These are phyloP conservation scores for Eimeria mitis DNA, from an alignment of 169 alveolate genomes.

Conservation along the genomic window DNA sequence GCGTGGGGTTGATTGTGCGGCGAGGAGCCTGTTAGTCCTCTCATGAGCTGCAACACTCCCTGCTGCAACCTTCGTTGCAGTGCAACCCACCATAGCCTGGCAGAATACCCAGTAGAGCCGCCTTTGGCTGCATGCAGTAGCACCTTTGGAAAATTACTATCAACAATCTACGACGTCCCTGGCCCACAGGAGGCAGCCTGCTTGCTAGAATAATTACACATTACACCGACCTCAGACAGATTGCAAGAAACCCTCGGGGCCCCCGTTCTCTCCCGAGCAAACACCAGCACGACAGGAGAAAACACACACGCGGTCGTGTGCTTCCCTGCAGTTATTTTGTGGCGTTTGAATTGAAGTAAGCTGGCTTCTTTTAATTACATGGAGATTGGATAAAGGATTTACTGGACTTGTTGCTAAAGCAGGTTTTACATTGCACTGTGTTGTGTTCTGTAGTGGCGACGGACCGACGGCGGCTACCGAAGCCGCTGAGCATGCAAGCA, in stretches of 20 bases:
- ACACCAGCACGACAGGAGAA: no score
- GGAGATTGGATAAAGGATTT: not conserved
- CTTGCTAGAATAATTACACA: not conserved
- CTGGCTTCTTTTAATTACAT: not conserved
- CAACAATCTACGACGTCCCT: no score
- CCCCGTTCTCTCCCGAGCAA: not conserved
- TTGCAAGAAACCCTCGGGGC: no score
- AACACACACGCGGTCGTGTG: not conserved
- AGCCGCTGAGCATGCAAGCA: conserved; percentile 8
- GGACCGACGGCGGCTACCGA: conserved; percentile 10
- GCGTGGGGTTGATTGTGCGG: not conserved
- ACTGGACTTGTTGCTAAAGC: not conserved
- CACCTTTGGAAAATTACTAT: not conserved
- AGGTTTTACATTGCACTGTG: not conserved
- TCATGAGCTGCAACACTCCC: not conserved
- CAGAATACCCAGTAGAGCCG: no score
- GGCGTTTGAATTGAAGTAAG: not conserved
- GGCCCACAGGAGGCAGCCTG: not conserved
- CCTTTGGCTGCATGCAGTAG: not conserved
- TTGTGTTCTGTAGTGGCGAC: no score
- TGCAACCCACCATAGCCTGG: no score
- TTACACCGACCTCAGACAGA: not conserved
- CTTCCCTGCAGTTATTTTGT: not conserved
- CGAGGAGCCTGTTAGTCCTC: not conserved
- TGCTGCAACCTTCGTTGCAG: not conserved